Base-by-base conservation (phyloP, 2,329 filamentous ascomycete species). In the Ophiobolus disseminans region DNA sequence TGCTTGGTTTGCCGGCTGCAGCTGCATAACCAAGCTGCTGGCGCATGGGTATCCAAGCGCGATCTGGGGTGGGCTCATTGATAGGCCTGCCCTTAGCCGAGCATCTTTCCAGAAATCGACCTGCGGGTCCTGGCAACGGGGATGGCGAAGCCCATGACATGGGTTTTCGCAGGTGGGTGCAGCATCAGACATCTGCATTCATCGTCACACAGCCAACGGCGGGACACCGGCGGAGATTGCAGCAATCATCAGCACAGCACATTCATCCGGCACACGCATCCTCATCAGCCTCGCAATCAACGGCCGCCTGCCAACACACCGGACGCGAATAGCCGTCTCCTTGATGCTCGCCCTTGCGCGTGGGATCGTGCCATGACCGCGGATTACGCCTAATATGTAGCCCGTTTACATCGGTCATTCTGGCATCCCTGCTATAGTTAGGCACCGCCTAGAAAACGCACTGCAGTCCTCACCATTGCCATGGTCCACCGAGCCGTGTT, bases 61-160 rank as follows among this genome's bases (percentile, higher is more conserved):
- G 61, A 69, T 70, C 66, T 63, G 62, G 64, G 62, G 63, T 57
- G 60, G 60, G 23, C 3, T 31, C 40, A 25, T 19, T 50, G 20
- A 68, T 69, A 66, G 60, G 65, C 49, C 50, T 41, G 16, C 20
- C 25, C 23, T 40, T 45, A 62, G 51, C 58, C 60, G 60, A 70
- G 53, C 60, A 62, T 58, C 63, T 70, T 32, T 70, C 65, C 67
- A 69, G 67, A 69, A 68, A 66, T 60, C 64, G 58, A 56, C 53
- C 43, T 60, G 52, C 48, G 38, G 43, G 39, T 20, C 63, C 61
- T 55, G 64, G 63, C 50, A 58, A 63, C 60, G 59, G 58, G 57
- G 49, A 46, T 44, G 38, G 48, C 54, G 45, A n/a, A 52, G 53
- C 45, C 56, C 46, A 55, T 52, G 53, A 56, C 60, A 62, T 53